phyloP scores from a whole-genome alignment of 2,329 filamentous ascomycete genomes.

The Sclerotinia minor region DNA sequence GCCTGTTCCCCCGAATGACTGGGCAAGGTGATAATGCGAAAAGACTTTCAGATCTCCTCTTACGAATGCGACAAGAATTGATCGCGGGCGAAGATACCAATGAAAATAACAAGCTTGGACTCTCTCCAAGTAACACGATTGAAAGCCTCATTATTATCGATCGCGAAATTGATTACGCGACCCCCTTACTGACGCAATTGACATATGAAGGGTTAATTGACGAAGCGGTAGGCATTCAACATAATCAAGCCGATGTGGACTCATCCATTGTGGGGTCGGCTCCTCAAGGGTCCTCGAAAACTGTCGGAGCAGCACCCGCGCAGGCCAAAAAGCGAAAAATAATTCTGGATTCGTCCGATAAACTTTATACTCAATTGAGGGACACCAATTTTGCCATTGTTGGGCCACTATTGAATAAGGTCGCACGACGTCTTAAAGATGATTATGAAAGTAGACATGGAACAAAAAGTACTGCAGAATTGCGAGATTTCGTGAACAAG shows the following conservation, averaged over 20 bases:
- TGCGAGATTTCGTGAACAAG: slow-evolving; percentile 93
- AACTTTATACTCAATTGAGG: slow-evolving; percentile 81
- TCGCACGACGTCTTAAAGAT: slow-evolving; percentile 78
- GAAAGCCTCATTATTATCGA: slow-evolving; percentile 95
- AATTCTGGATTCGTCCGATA: slow-evolving; percentile 83
- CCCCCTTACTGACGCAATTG: slow-evolving; percentile 86
- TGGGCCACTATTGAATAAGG: slow-evolving; percentile 83
- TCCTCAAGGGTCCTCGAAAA: slow-evolving; percentile 58
- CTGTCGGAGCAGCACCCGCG: slow-evolving; percentile 56
- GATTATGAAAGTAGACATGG: slow-evolving; percentile 88
- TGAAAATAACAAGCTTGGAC: slow-evolving; percentile 61
- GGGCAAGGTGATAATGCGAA: slow-evolving; percentile 98
- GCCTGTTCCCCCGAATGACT: slow-evolving; percentile 89
- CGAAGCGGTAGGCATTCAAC: slow-evolving; percentile 85
- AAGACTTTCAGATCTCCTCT: slow-evolving; percentile 79
- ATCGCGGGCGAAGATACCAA: slow-evolving; percentile 73
- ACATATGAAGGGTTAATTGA: slow-evolving; percentile 97
- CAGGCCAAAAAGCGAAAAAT: slow-evolving; percentile 82
- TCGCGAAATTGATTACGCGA: slow-evolving; percentile 91
- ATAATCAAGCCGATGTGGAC: slow-evolving; percentile 92
- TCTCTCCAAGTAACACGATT: slow-evolving; percentile 81
- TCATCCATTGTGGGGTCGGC: slow-evolving; percentile 82
- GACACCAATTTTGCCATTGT: slow-evolving; percentile 96
- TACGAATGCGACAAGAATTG: slow-evolving; percentile 89
- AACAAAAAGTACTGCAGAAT: slow-evolving; percentile 83